These are phyloP conservation scores for Solanum pinnatisectum DNA, from an alignment of 257 asterid genomes.

Conservation along the genomic window DNA sequence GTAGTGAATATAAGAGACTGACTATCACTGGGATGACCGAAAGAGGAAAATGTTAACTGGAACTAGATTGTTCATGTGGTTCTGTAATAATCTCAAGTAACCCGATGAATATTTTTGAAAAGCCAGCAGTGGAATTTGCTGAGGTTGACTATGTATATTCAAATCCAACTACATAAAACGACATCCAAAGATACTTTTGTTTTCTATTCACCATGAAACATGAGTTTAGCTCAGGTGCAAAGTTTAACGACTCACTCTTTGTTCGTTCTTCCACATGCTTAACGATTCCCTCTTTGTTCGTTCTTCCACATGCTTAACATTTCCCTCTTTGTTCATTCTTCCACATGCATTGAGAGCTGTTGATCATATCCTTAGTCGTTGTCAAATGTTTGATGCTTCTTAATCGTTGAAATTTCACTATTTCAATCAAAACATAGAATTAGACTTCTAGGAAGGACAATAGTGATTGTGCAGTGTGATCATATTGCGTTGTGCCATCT, in stretches of 20 bases:
- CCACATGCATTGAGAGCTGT: not conserved
- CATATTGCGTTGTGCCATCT: not conserved
- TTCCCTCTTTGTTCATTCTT: not conserved
- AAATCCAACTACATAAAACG: too few species aligned
- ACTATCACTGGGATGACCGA: not conserved
- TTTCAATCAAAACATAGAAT: not conserved
- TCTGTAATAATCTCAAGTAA: not conserved
- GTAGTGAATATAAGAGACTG: not conserved
- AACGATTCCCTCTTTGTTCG: not conserved
- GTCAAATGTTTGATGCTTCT: not conserved
- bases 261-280: not conserved
- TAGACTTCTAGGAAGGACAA: not conserved
- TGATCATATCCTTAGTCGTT: not conserved
- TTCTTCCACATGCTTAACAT: not conserved
- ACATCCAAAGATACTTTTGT: too few species aligned
- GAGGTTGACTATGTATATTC: too few species aligned
- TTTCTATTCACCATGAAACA: not conserved
- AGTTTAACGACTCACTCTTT: not conserved
- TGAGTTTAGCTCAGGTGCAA: not conserved
- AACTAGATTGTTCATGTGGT: not conserved
- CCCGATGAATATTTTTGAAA: not conserved
- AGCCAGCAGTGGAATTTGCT: not conserved
- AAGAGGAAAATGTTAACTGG: not conserved
- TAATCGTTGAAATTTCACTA: not conserved
- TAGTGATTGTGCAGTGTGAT: not conserved